Conservation (phyloP, 2,329 filamentous ascomycete species). For the Cladosporium sp. region DNA sequence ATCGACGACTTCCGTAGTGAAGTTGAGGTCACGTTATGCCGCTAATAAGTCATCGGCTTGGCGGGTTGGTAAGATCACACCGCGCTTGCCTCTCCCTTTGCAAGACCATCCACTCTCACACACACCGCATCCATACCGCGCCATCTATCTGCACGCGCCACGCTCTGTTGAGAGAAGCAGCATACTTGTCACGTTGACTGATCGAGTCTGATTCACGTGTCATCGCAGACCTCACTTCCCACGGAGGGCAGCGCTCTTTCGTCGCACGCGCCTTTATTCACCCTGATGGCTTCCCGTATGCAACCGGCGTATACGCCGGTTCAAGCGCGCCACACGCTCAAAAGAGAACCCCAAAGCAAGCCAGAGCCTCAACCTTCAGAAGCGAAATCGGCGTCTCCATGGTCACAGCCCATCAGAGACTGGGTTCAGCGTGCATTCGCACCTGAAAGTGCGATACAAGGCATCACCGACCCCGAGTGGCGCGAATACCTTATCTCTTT, state of each 20-base stretch:
- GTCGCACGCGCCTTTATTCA: neutral
- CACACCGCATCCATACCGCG: too few species aligned
- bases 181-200: too few species aligned
- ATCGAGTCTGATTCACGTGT: too few species aligned
- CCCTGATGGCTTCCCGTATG: constrained; percentile 20
- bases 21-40: constrained; percentile 7
- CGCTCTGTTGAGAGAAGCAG: too few species aligned
- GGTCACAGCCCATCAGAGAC: constrained; percentile 62
- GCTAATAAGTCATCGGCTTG: neutral
- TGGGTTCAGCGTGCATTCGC: constrained; percentile 84
- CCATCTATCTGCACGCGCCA: too few species aligned
- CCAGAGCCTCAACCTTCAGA: constrained; percentile 10
- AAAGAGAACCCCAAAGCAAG: constrained; percentile 9
- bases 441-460: constrained; percentile 53
- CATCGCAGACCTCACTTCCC: too few species aligned
- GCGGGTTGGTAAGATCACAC: constrained; percentile 1
- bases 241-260: too few species aligned
- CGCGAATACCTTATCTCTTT: constrained; percentile 79
- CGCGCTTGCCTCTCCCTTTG: constrained; percentile 2
- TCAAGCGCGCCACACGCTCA: constrained; percentile 39
- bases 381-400: constrained; percentile 34
- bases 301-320: constrained; percentile 45
- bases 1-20: neutral
- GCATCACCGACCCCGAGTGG: constrained; percentile 60
- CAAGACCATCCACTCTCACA: neutral